Conservation (phyloP, 768 basidiomycete genomes). For the Trichaptum fuscoviolaceum region DNA sequence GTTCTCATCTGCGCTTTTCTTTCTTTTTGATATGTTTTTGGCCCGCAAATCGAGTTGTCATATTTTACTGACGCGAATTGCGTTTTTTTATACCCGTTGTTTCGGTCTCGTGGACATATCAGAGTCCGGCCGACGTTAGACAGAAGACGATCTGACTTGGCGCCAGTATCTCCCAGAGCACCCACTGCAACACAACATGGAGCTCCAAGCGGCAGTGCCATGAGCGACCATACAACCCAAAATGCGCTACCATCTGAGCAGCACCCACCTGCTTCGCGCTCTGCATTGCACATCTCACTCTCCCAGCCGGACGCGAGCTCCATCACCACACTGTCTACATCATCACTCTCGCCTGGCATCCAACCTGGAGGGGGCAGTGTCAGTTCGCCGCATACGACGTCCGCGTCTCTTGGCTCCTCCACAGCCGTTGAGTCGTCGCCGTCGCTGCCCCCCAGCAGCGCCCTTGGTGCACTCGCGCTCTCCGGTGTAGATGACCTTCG, state of each 20-base stretch:
- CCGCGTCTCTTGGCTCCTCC: not conserved
- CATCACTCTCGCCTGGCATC: slow-evolving; percentile 1
- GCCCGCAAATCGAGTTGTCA: not conserved
- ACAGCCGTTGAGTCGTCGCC: slow-evolving; percentile 17
- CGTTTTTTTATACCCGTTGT: not conserved
- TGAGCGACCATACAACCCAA: not conserved
- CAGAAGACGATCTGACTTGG: not conserved
- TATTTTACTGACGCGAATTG: not conserved
- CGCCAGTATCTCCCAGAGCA: not conserved
- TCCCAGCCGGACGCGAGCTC: slow-evolving; percentile 5
- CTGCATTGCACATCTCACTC: slow-evolving; percentile 5
- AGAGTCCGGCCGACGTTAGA: not conserved
- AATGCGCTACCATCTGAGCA: slow-evolving; percentile 27
- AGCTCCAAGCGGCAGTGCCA: not conserved
- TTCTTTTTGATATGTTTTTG: not conserved
- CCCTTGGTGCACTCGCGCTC: slow-evolving; percentile 10
- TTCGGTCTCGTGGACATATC: not conserved
- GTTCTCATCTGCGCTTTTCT: not conserved
- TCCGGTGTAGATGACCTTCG: not conserved
- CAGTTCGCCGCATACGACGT: slow-evolving; percentile 9
- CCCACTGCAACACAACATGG: not conserved
- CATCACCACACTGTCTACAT: slow-evolving; percentile 4
- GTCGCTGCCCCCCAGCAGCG: slow-evolving; percentile 18
- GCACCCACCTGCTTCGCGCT: slow-evolving; percentile 21
- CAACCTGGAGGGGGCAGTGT: slow-evolving; percentile 5